These are phyloP conservation scores for Saccharomycopsis hybrid DNA, from an alignment of 1,139 yeast species.

Conservation along the genomic window DNA sequence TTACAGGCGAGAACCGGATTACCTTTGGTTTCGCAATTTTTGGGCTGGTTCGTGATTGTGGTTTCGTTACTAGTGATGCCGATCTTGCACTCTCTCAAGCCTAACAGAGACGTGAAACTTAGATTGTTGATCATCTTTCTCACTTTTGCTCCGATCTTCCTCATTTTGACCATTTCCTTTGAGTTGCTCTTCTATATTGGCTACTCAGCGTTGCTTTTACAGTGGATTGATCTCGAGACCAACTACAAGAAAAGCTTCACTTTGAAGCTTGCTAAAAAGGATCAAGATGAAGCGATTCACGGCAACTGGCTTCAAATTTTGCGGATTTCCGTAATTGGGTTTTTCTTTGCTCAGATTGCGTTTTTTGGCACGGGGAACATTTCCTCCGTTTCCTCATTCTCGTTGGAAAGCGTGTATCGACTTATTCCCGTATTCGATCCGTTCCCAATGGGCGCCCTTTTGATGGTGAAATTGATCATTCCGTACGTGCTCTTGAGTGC, in stretches of 20 bases:
- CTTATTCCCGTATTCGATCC: conserved; percentile 92
- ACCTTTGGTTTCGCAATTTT: conserved; percentile 65
- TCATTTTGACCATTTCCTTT: conserved; percentile 84
- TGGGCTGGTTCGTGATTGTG: conserved; percentile 69
- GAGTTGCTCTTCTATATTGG: conserved; percentile 84
- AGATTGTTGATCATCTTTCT: conserved; percentile 70
- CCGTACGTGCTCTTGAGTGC: conserved; percentile 85
- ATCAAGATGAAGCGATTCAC: conserved; percentile 28
- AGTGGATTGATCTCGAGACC: conserved; percentile 80
- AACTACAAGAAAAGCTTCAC: conserved; percentile 29
- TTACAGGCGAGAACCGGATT: conserved; percentile 74
- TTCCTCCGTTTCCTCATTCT: conserved; percentile 89
- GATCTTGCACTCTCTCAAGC: conserved; percentile 46
- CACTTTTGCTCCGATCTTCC: conserved; percentile 83
- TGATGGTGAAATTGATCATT: conserved; percentile 73
- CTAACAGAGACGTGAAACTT: conserved; percentile 65
- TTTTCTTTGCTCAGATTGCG: conserved; percentile 83
- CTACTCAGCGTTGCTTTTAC: conserved; percentile 61
- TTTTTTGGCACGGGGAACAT: conserved; percentile 97
- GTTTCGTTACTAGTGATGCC: conserved; percentile 63
- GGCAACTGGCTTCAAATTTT: conserved; percentile 60
- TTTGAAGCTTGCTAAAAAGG: conserved; percentile 24
- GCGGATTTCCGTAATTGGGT: conserved; percentile 77
- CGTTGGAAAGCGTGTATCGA: conserved; percentile 87
- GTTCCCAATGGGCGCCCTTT: conserved; percentile 91